Evolutionary conservation across 768 basidiomycete genomes (phyloP), one percentile per base, ranked within the genome.

Genomic region (Collybiopsis confluens): DNA sequence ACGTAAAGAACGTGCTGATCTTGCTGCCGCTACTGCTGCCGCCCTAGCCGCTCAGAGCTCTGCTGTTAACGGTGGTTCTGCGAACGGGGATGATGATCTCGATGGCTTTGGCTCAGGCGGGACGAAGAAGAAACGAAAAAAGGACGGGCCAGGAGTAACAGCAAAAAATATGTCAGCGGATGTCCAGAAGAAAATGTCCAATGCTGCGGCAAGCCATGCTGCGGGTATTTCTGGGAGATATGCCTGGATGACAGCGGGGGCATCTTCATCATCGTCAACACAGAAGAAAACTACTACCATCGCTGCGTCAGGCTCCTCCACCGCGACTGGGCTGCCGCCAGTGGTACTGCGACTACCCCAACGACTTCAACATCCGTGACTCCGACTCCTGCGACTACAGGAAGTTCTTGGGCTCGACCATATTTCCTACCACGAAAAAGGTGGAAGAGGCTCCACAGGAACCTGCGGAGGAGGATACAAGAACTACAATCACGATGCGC

Each of bases 141-240:
- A 87, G 64, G 90, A 91, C 28, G 88, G 88, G 0, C 89, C 90
- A 0, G 88, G 90, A 10, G 87, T 91, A 10, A 89, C 88, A 0
- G 90, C 91, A 52, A 74, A 88, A 54, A 93, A 92, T 64, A 91
- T 95, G 89, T 87, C 85, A 4, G 92, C 93, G 68, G 92, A 94
- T 61, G 88, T 92, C 61, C 75, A 86, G 59, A 95, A 95, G 77
- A 92, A 91, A 66, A 85, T 94, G 85, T 88, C 87, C 30, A 92
- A 96, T 66, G 88, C 88, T 21, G 88, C 90, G 5, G 92, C 92
- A 21, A 87, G 85, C 59, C 90, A 91, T 64, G 90, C 90, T 4
- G 90, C 91, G n/a, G 92, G 92, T 0, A 64, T 91, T 20, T 82
- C 85, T 1, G 84, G 87, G 20, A 87, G 86, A 68, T 95, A 93